Evolutionary conservation across 2,329 filamentous ascomycete genomes (phyloP), one percentile per base, ranked within the genome.

Genomic region (Cryoendolithus antarcticus): DNA sequence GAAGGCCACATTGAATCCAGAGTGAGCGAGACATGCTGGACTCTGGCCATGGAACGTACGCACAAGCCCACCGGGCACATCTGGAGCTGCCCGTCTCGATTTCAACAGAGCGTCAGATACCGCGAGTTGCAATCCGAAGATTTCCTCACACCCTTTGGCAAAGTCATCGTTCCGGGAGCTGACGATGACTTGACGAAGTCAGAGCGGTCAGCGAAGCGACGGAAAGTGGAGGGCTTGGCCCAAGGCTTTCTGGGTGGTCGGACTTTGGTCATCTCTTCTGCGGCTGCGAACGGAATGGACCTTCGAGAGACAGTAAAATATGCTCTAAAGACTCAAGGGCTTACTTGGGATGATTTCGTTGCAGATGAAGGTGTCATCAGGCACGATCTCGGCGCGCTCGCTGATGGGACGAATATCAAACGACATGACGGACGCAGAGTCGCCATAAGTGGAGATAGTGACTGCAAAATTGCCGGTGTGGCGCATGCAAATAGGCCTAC

Each of bases 181-280:
- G 75, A 81, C 34, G 63, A 75, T 35, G 71, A 75, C 28, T 58
- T 71, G 39, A 72, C 42, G 69, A 73, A 37, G 54, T 69, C 41
- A 12, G 58, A 70, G 3, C 61, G 62, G 28, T 56, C 64, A 3
- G 66, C 71, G 9, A 75, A 72, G 53, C 67, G 66, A 19, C 56
- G 63, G 15, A 67, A 74, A 43, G 75, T 78, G 42, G 77, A 82
- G 54, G 58, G 64, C 0, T 70, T 78, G 9, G 80, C 74, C 1
- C 60, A 66, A 27, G 65, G 67, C 28, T 83, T 72, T 48, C 60
- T 82, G 30, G 59, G 65, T 5, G 80, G 80, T 0, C 60, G 66
- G 24, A 53, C 66, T 2, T 69, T 79, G 0, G 51, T 71, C 15
- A 64, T 86, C 2, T 55, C 77, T 2, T 80, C 80, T 9, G 72